Base-by-base conservation (phyloP, 2,329 filamentous ascomycete genomes). In the Cladophialophora immunda region DNA sequence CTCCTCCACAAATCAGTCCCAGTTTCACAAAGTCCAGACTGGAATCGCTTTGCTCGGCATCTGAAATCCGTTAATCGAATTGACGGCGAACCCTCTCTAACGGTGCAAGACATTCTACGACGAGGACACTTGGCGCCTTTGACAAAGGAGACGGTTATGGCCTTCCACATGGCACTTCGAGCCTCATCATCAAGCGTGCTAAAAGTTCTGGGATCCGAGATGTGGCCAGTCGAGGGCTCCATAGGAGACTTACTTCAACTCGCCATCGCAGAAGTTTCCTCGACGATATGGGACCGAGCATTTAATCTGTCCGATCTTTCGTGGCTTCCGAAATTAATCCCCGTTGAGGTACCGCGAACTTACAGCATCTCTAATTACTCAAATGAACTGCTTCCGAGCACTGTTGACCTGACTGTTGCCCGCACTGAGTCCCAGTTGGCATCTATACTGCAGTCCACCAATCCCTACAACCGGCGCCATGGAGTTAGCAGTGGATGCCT, bases 311-410 rank as follows among this genome's bases (percentile, higher is more conserved):
- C 38, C 13, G 57, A 68, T 32, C 62, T 68, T 19, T 68, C 66
- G 13, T 68, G 66, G 66, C 58, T 68, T 32, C 53, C 62, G 15
- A 62, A 68, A 36, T 34, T 68, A 27, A 65, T 68, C 25, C 62
- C 66, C 4, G 34, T 68, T 45, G 66, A 62, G 30, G 56, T 57
- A 2, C 66, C 66, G 36, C 58, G 62, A 34, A 62, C 62, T 27
- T 68, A 68, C 54, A 62, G 66, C 52, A 68, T 68, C 52, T 68
- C 66, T 4, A 67, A 67, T 38, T 67, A 64, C 41, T 61, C 62
- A 15, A 57, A 58, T 29, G 66, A 64, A 27, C 34, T 68, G 25
- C 66, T 68, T 15, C 66, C 66, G 25, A 65, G 62, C 45, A 62
- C 58, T 3, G 29, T 68, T 11, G 62, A 68, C 19, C 50, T 68